A percentile compares a stretch with the other conserved stretches of the same genome.
Conservation (phyloP, 2,329 filamentous ascomycete genomes). For the Neocucurbitaria cava region DNA sequence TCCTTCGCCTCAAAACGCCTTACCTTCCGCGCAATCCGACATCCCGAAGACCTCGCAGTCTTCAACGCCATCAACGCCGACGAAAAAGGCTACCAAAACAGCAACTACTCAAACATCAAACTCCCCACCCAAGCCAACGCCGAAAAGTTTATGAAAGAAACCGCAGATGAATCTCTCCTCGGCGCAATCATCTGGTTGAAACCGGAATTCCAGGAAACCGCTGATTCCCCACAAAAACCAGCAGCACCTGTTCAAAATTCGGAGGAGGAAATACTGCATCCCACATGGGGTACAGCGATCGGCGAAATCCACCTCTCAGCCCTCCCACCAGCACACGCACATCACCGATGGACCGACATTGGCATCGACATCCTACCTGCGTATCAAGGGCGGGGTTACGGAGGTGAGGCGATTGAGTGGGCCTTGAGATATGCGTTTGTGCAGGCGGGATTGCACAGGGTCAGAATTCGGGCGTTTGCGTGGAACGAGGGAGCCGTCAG, state of each 20-base stretch:
- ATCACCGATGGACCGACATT: slow-evolving; percentile 54
- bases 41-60: slow-evolving; percentile 25
- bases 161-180: slow-evolving; percentile 26
- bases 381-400: slow-evolving; percentile 54
- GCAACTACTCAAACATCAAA: slow-evolving; percentile 29
- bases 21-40: slow-evolving; percentile 32
- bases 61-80: slow-evolving; percentile 36
- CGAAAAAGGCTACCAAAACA: slow-evolving; percentile 31
- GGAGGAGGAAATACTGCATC: neutral
- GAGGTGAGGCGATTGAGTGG: slow-evolving; percentile 58
- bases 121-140: slow-evolving; percentile 24
- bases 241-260: too few relatives aligned
- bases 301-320: slow-evolving; percentile 23
- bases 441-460: slow-evolving; percentile 54
- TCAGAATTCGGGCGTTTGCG: slow-evolving; percentile 50
- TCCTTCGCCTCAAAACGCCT: slow-evolving; percentile 30
- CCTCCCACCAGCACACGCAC: slow-evolving; percentile 13
- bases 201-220: neutral
- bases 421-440: slow-evolving; percentile 56
- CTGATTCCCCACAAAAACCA: too few relatives aligned
- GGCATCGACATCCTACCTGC: slow-evolving; percentile 46
- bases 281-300: slow-evolving; percentile 8
- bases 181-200: slow-evolving; percentile 32
- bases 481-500: slow-evolving; percentile 54
- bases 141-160: slow-evolving; percentile 19